Conservation (phyloP, 768 basidiomycete genomes). For the Amanita rimosa region DNA sequence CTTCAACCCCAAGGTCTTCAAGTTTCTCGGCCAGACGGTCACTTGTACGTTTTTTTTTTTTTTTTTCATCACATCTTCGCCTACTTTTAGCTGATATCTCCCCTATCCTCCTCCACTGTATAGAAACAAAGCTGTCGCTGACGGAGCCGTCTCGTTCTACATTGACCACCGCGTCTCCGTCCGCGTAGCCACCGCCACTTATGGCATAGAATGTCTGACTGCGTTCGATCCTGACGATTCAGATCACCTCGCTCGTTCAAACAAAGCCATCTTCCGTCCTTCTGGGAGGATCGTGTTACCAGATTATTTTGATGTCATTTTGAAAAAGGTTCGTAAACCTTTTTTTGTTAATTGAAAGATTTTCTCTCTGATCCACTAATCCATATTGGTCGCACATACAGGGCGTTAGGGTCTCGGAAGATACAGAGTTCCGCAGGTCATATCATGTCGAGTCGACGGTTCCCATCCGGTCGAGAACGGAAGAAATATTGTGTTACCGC, state of each 20-base stretch:
- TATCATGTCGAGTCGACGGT: conserved; percentile 19
- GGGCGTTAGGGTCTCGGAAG: conserved; percentile 34
- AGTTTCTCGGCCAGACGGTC: conserved; percentile 39
- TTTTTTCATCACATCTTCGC: no score
- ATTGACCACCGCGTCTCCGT: conserved; percentile 39
- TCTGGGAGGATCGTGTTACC: conserved; percentile 28
- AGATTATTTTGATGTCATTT: conserved; percentile 29
- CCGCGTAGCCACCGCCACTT: conserved; percentile 36
- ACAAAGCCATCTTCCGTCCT: conserved; percentile 19
- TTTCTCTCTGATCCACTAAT: no score
- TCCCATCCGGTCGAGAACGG: conserved; percentile 12
- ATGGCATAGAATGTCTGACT: conserved; percentile 19
- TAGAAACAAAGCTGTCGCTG: conserved; percentile 28
- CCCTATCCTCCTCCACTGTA: no score
- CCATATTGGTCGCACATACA: conserved; percentile 8
- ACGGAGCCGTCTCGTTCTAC: conserved; percentile 30
- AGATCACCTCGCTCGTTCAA: conserved; percentile 29
- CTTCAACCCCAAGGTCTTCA: conserved; percentile 26
- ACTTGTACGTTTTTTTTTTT: conserved; percentile 25
- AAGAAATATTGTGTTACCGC: conserved; percentile 17
- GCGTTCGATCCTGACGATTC: conserved; percentile 16
- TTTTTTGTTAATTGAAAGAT: no score
- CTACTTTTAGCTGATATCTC: not conserved
- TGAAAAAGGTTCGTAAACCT: conserved; percentile 27
- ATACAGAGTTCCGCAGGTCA: conserved; percentile 29